Base-by-base conservation (phyloP, 257 asterid genomes). In the Pogostemon cablin region DNA sequence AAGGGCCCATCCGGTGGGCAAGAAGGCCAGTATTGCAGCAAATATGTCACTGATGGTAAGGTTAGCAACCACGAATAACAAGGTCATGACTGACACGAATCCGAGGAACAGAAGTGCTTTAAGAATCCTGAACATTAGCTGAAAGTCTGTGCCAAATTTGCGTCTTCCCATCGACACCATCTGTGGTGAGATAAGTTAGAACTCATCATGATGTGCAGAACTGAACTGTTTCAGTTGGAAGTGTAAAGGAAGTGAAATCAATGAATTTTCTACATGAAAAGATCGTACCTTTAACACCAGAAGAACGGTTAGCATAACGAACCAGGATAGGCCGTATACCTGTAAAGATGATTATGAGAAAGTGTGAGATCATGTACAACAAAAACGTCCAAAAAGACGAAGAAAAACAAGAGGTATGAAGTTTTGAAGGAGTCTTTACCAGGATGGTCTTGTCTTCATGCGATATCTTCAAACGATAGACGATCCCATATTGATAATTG, bases 101-200 rank as follows among this genome's bases (percentile, higher is more conserved):
- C 77, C 77, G 5, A 73, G 72, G 67, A 73, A 73, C 52, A 73
- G 3, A 32, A 73, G 72, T 7, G 77, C 77, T 65, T 73, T 73
- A 3, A 73, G 77, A 53, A 73, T 73, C 60, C 77, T 64, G 70
- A 73, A 73, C 77, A 73, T 73, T 25, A 73, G 77, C 77, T 73
- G 77, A 41, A 73, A 73, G 42, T 73, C 77, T 12, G 77, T 73
- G 3, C 77, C 72, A 7, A 73, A 73, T 42, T 65, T 73, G 4
- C 77, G 59, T 44, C 77, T 65, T 8, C 77, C 77, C 77, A 73
- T 73, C 3, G 77, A 73, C 52, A 72, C 72, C 77, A 73, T 64
- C 77, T 73, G 67, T 41, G 32, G 15, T 3, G 3, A 6, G 49
- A 58, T 25, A 25, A 25, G 32, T 25, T 25, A 25, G 32, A 25